Percentiles rank a stretch among this genome's conserved stretches.
phyloP scores from a whole-genome alignment of 2,329 filamentous ascomycete genomes.

The Penicillium sp. region DNA sequence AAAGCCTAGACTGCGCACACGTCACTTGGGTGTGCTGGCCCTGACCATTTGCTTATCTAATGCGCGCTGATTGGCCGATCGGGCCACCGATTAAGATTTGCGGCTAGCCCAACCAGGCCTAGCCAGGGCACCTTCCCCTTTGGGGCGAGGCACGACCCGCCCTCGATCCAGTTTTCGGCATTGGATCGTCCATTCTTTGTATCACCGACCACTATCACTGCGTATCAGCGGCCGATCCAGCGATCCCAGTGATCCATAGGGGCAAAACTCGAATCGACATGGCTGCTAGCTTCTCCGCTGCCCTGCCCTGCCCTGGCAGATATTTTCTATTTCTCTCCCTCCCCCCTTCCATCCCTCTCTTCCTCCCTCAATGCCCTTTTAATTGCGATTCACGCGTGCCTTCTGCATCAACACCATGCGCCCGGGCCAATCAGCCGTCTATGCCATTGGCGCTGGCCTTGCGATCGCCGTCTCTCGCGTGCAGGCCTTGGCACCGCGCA shows the following conservation, averaged over 20 bases:
- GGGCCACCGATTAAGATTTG: background rate
- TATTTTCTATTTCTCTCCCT: background rate
- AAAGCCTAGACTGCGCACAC: too few relatives aligned
- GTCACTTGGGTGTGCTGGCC: too few relatives aligned
- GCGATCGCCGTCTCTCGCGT: conserved; percentile 18
- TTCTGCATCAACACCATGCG: background rate
- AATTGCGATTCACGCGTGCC: background rate
- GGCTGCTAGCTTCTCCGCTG: background rate
- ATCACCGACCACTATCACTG: background rate
- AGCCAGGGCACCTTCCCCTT: background rate
- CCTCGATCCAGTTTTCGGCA: background rate
- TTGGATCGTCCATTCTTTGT: background rate
- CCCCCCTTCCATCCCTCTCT: background rate
- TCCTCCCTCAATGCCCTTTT: background rate
- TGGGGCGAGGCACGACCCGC: background rate
- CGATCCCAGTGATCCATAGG: background rate
- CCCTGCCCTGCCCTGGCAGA: background rate
- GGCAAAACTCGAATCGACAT: background rate
- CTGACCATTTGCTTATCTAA: background rate
- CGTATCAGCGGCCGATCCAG: too few relatives aligned
- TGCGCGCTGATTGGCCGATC: background rate
- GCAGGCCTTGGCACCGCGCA: conserved; percentile 23
- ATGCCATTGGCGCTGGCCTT: conserved; percentile 16
- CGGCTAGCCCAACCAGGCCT: background rate
- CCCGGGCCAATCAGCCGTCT: background rate